Base-by-base conservation (phyloP, 2,329 filamentous ascomycete species). In the Sordariomycetes sp. region DNA sequence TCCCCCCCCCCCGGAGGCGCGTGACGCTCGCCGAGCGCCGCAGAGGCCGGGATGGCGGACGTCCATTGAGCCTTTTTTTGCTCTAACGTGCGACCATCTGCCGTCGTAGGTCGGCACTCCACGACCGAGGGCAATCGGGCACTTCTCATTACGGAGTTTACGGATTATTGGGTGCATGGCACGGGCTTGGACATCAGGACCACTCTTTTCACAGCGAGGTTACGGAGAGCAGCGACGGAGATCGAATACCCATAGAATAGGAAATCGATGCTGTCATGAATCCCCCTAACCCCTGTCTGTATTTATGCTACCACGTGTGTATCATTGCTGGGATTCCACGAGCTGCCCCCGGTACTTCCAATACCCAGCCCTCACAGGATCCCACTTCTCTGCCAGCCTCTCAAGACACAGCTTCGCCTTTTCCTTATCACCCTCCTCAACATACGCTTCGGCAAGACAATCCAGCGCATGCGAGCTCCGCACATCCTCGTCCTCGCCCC, bases 361-460 rank as follows among this genome's bases (percentile, higher is more conserved):
- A 73, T 97, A 99, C 62, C 92, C 93, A 63, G 85, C 86, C 59
- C 94, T 79, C 60, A 99, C 87, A 7, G 89, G 90, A 77, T 99
- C 94, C 80, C 91, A 99, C 75, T 86, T 92, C 67, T 87, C 85
- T 54, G 83, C 87, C 66, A 99, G 71, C 61, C 95, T 75, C 59
- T 81, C 80, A 66, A 97, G 72, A 61, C 88, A 90, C 67, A 83
- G 72, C 58, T 78, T 82, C 1, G 91, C 91, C 69, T 83, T 80
- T 20, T 80, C 78, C 63, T 70, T 78, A 55, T 82, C 77, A 14
- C 79, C 79, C 59, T 77, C 71, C 65, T 83, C 78, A 2, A 69
- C 77, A 60, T 84, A 86, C 37, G 87, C 80, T 63, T 91, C 87
- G 1, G 87, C 88, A 61, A 93, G 66, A 59, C 89, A 68, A 66